Percentiles rank a stretch among this genome's conserved stretches.
These are phyloP conservation scores for Jamesozyma spencerorum DNA, from an alignment of 805 yeast species.

Conservation along the genomic window DNA sequence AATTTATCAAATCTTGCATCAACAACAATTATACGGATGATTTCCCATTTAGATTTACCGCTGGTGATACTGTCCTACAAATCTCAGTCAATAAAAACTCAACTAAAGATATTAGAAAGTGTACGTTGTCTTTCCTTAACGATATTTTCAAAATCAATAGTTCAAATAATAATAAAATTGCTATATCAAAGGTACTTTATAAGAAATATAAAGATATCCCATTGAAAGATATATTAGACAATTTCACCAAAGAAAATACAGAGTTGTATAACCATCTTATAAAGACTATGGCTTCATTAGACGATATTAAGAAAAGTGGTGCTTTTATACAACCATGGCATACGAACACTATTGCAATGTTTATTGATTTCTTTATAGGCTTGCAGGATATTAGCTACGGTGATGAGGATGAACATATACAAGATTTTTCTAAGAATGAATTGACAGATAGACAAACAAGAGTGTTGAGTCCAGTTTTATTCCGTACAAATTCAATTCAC, in stretches of 20 bases:
- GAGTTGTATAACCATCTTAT: constrained; percentile 14
- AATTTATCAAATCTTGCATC: constrained; percentile 3
- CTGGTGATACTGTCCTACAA: constrained; percentile 10
- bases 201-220: constrained; percentile 18
- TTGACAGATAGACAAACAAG: not conserved
- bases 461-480: not conserved
- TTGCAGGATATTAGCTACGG: constrained; percentile 7
- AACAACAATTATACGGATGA: not conserved
- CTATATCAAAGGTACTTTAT: constrained; percentile 14
- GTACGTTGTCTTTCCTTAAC: constrained; percentile 14
- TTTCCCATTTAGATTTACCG: constrained; percentile 7
- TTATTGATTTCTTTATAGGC: constrained; percentile 12
- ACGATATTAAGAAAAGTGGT: not conserved
- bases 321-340: constrained; percentile 8
- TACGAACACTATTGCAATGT: constrained; percentile 8
- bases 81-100: constrained; percentile 7
- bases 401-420: not conserved
- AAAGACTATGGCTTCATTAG: constrained; percentile 10
- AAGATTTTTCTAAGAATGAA: not conserved
- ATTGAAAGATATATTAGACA: constrained; percentile 4
- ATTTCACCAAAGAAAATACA: constrained; percentile 11
- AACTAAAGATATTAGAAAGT: constrained; percentile 15
- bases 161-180: constrained; percentile 4
- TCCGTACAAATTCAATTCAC: not conserved
- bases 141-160: constrained; percentile 12